Evolutionary conservation across 306 rosid genomes (phyloP), one percentile per base, ranked within the genome.

Genomic region (Lathyrus oleraceus): DNA sequence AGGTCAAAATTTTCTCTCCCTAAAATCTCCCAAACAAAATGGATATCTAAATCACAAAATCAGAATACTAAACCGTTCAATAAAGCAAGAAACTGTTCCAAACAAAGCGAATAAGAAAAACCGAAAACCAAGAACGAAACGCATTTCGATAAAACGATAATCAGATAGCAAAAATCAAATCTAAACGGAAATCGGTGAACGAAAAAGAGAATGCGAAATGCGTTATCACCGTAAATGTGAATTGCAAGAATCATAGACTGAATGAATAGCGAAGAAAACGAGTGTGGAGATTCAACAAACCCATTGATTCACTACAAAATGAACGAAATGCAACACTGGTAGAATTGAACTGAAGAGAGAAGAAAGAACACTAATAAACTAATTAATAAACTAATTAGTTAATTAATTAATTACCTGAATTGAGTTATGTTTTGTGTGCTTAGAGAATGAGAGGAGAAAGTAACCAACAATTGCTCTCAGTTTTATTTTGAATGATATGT

Each of bases 151-250:
- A 10, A 7, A 75, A 70, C 48, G 42, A 19, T 38, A 10, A 36
- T 9, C 30, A 38, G 23, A 25, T 15, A 23, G 49, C 11, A 56
- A 38, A 73, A 57, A 32, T 23, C 21, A 38, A 79, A 69, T 44
- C 17, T 54, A 36, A 5, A 25, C 47, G 30, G 15, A 67, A 73
- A 61, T 42, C 66, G 64, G 47, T 19, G 7, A 21, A 38, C 13
- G 3, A 43, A 5, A 38, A 25, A 30, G 15, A 1, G 6, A 45
- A 73, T 63, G 32, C 28, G 59, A 65, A 13, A 68, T 38, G 44
- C 35, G 19, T 25, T 17, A 25, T 27, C 6, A 6, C 2, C 1
- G 28, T 58, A 19, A 19, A 1, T 47, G 64, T 13, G 58, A 67
- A 49, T 56, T 12, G 35, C 14, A 19, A 51, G 58, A 51, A 53